A percentile compares a stretch with the other conserved stretches of the same genome.
Conservation (phyloP, 345 rosid species). For the Mercurialis annua region DNA sequence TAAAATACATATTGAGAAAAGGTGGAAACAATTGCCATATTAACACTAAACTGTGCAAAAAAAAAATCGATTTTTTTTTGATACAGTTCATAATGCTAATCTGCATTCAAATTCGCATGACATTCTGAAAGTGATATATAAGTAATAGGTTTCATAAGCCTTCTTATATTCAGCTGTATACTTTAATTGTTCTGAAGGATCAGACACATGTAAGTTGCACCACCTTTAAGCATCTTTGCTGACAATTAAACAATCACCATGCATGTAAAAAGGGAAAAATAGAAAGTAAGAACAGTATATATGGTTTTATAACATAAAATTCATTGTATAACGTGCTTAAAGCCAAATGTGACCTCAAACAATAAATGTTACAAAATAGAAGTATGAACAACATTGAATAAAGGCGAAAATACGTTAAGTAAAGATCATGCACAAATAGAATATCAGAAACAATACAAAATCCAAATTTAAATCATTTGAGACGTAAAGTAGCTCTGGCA, state of each 20-base stretch:
- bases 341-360: neutral
- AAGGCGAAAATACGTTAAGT: neutral
- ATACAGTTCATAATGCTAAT: neutral
- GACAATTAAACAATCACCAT: neutral
- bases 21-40: neutral
- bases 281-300: no score
- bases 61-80: neutral
- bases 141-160: neutral
- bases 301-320: no score
- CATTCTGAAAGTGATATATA: neutral
- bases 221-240: neutral
- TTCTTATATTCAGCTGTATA: slow-evolving; percentile 4
- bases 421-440: no score
- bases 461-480: neutral
- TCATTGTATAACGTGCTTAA: no score
- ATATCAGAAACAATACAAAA: neutral
- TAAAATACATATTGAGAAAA: neutral
- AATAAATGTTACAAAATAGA: neutral
- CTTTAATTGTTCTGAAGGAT: neutral
- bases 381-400: neutral
- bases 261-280: no score
- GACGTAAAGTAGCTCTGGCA: neutral
- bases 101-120: neutral
- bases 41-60: neutral
- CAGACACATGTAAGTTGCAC: neutral